Evolutionary conservation across 2,329 filamentous ascomycete species (phyloP), one percentile per base, ranked within the genome.

Genomic region (Claviceps maximensis): DNA sequence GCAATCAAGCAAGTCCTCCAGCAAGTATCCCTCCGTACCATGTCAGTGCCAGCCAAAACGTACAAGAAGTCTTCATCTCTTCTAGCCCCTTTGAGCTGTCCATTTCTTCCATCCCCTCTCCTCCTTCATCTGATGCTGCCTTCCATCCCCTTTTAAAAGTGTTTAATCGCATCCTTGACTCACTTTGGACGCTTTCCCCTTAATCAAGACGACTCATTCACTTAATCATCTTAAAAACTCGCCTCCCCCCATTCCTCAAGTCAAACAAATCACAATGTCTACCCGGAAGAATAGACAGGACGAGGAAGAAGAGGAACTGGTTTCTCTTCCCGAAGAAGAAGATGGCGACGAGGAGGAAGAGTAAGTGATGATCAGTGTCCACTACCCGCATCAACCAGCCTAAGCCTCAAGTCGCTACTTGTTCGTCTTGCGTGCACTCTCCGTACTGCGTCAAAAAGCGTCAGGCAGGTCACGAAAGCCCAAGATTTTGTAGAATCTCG

Each of bases 271-370:
- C 54, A 67, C 54, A 56, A 76, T 76, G 72, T 71, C 73, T 54
- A 65, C 69, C 61, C 74, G 75, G 62, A 78, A 78, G 74, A 74
- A 74, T 70, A 76, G 75, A 70, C 71, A 74, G 60, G 73, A 85
- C 50, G 83, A 86, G 25, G 74, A 76, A 58, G 72, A 75, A 63
- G 74, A 77, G 54, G 74, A 77, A 67, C 74, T 78, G 36, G 71
- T 78, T 56, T 76, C 75, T 56, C 73, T 78, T 52, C 75, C 75
- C 52, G 75, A 76, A 55, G 74, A 72, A 48, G 73, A 72, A 48
- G 73, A 75, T 55, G 73, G 70, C 45, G 73, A 75, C 61, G 74
- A 77, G 60, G 75, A 77, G 63, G 74, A 77, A 63, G 75, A 77
- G 75, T 78, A 71, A 72, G 75, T 63, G 38, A 40, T n/a, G n/a